A percentile compares a stretch with the other conserved stretches of the same genome.
These are phyloP conservation scores for Calendula officinalis DNA, from an alignment of 129 eudicot species.

Conservation along the genomic window DNA sequence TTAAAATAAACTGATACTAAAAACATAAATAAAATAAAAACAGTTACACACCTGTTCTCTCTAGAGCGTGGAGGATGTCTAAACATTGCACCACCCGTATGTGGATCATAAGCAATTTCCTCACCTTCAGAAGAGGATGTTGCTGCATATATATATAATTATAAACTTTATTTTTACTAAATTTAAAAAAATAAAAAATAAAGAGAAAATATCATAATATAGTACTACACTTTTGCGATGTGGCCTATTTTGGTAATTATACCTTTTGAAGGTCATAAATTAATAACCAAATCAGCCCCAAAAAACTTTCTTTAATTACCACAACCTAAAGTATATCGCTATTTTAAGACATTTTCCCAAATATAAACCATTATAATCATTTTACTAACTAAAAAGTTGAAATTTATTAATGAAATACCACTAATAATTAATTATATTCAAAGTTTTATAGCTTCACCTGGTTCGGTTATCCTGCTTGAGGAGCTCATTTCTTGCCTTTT, in stretches of 20 bases:
- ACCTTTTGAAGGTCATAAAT: no score
- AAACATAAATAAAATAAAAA: neutral
- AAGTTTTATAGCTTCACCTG: conserved; percentile 29
- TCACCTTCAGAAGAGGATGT: conserved; percentile 67
- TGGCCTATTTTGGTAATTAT: no score
- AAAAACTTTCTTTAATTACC: no score
- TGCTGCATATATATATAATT: conserved; percentile 24
- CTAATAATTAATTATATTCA: no score
- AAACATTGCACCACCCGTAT: conserved; percentile 31
- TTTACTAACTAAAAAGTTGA: no score
- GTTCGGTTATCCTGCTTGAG: conserved; percentile 42
- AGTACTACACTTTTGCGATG: no score
- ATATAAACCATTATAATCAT: no score
- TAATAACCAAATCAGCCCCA: no score
- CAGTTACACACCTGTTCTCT: conserved; percentile 53
- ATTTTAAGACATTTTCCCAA: no score
- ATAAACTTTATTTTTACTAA: conserved; percentile 1
- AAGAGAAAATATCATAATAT: neutral
- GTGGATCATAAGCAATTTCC: conserved; percentile 40
- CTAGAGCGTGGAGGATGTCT: conserved; percentile 41
- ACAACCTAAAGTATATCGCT: no score
- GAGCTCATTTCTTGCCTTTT: conserved; percentile 49
- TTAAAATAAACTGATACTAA: neutral
- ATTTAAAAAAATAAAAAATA: neutral
- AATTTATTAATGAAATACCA: no score